Percentiles rank a stretch among this genome's conserved stretches.
Conservation (phyloP, 2,329 filamentous ascomycete genomes). For the Penicillium sp. region DNA sequence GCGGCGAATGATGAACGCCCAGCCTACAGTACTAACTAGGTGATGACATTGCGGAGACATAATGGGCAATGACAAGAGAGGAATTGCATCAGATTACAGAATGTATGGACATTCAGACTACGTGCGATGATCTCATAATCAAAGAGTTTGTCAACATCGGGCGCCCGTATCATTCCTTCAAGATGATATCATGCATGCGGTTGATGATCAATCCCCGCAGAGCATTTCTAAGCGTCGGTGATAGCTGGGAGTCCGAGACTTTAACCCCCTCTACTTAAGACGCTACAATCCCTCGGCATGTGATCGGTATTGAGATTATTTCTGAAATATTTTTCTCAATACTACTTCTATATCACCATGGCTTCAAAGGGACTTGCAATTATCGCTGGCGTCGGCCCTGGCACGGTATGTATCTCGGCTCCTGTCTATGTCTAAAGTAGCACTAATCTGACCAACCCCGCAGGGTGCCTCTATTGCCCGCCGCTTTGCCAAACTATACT, state of each 20-base stretch:
- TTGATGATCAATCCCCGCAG: conserved; percentile 34
- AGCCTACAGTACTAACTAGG: background rate
- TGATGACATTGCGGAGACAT: background rate
- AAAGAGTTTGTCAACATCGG: conserved; percentile 3
- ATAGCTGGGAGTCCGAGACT: conserved; percentile 12
- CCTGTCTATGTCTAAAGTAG: background rate
- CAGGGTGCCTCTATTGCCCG: conserved; percentile 65
- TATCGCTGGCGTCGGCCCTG: conserved; percentile 55
- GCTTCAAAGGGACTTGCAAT: conserved; percentile 51
- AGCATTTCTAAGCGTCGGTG: conserved; percentile 35
- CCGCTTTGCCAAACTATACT: conserved; percentile 64
- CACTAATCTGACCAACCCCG: conserved; percentile 48
- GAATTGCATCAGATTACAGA: conserved; percentile 1
- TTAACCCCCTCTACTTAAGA: conserved; percentile 13
- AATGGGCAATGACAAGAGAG: conserved; percentile 4
- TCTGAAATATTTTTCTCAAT: background rate
- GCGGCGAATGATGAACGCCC: conserved; percentile 3
- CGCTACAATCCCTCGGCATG: too few relatives aligned
- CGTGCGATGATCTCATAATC: conserved; percentile 23
- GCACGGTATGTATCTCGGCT: conserved; percentile 43
- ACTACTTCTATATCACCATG: conserved; percentile 30
- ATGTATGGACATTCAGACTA: background rate
- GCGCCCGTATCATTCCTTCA: conserved; percentile 17
- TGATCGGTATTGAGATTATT: background rate
- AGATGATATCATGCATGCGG: conserved; percentile 32